Conservation (phyloP, 2,329 filamentous ascomycete genomes). For the Aspergillus sp. region DNA sequence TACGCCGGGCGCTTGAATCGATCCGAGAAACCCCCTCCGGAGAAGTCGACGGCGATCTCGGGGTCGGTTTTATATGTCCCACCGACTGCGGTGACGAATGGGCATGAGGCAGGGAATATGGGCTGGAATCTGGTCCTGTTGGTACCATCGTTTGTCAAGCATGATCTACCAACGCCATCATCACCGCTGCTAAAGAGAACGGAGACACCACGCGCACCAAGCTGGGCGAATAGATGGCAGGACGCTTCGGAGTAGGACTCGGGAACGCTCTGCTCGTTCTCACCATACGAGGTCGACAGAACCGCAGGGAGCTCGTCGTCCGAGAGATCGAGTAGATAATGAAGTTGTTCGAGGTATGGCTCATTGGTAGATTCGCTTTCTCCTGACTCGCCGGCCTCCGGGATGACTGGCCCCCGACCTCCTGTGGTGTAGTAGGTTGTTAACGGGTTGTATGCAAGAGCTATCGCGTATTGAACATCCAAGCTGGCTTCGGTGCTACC, state of each 20-base stretch:
- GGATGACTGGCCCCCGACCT: conserved; percentile 54
- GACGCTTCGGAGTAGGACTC: conserved; percentile 59
- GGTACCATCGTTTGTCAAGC: conserved; percentile 56
- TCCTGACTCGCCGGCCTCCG: conserved; percentile 47
- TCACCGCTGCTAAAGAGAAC: conserved; percentile 68
- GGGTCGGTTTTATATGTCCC: conserved; percentile 56
- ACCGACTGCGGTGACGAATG: conserved; percentile 64
- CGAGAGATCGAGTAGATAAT: conserved; percentile 57
- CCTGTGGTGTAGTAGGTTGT: conserved; percentile 62
- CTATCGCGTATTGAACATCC: conserved; percentile 62
- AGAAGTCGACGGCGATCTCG: conserved; percentile 56
- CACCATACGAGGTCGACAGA: conserved; percentile 69
- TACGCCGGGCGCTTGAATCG: conserved; percentile 50
- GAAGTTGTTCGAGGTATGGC: conserved; percentile 65
- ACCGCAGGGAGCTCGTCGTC: conserved; percentile 61
- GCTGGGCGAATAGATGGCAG: conserved; percentile 63
- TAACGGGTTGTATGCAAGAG: conserved; percentile 55
- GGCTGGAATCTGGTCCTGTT: conserved; percentile 54
- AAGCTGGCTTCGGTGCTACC: conserved; percentile 61
- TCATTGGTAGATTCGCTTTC: conserved; percentile 56
- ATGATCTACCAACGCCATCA: conserved; percentile 56
- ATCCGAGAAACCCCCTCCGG: conserved; percentile 52
- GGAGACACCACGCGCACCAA: conserved; percentile 66
- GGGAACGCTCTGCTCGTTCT: conserved; percentile 64
- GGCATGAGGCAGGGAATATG: conserved; percentile 58